Evolutionary conservation across 2,329 filamentous ascomycete genomes (phyloP).

Genomic region (Aspergillus floridensis): DNA sequence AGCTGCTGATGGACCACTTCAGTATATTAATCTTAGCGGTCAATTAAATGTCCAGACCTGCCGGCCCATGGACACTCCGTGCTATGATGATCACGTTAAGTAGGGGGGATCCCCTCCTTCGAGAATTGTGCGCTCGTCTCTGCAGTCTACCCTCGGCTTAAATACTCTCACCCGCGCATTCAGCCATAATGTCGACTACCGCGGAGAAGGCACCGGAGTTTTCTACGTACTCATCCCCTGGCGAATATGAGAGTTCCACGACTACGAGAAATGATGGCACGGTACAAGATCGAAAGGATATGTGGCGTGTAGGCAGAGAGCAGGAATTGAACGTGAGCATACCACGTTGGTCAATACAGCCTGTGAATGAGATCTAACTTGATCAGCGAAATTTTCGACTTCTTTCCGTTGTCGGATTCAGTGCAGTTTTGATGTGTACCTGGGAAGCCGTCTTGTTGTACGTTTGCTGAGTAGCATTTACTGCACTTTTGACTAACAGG

Average conservation of each 20-base stretch:
- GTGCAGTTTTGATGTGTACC: slow-evolving; percentile 33
- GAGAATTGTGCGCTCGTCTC: background rate
- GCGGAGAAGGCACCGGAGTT: slow-evolving; percentile 17
- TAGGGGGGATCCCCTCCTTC: background rate
- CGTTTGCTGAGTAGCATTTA: background rate
- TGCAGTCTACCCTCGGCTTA: background rate
- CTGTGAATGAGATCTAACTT: background rate
- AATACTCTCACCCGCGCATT: background rate
- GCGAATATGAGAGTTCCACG: slow-evolving; percentile 11
- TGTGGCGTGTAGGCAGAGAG: slow-evolving; percentile 33
- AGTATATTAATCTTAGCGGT: background rate
- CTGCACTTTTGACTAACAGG: background rate
- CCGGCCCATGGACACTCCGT: no score
- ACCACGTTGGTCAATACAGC: background rate
- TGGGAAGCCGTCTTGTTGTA: slow-evolving; percentile 30
- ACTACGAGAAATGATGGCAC: slow-evolving; percentile 21
- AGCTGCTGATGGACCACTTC: background rate
- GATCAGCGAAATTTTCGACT: slow-evolving; percentile 36
- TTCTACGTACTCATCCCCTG: slow-evolving; percentile 3
- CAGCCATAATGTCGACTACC: slow-evolving; percentile 11
- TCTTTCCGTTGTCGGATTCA: slow-evolving; percentile 35
- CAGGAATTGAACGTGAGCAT: slow-evolving; percentile 31
- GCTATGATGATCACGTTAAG: background rate
- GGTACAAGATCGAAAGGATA: slow-evolving; percentile 30
- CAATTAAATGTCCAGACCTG: no score